Evolutionary conservation across 78 protist species (phyloP).

Genomic region (Dictyostelium purpureum): DNA sequence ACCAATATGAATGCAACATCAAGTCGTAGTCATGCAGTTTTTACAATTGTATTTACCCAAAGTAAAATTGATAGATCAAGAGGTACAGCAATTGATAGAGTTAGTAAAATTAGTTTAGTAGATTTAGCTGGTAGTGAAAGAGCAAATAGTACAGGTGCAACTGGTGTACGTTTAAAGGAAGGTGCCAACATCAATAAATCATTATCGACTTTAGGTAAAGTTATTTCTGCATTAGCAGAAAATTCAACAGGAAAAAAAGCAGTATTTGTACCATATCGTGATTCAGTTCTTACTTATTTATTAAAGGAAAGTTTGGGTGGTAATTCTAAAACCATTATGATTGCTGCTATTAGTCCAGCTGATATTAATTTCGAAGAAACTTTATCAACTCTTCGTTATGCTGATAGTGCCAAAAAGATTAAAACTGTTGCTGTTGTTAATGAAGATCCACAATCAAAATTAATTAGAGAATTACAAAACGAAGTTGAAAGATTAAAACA

Average conservation of each 20-base stretch:
- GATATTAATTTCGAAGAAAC: constrained; percentile 88
- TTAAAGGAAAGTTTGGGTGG: constrained; percentile 98
- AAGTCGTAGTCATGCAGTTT: constrained; percentile 92
- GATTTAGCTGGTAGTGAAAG: constrained; percentile 94
- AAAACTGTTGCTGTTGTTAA: constrained; percentile 89
- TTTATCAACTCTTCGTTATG: constrained; percentile 95
- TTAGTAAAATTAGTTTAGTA: constrained; percentile 74
- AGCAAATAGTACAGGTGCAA: constrained; percentile 83
- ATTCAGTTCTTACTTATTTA: constrained; percentile 94
- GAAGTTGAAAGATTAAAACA: constrained; percentile 60
- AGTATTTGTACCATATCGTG: constrained; percentile 94
- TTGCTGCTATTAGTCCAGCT: constrained; percentile 90
- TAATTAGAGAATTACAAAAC: constrained; percentile 78
- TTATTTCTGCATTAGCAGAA: constrained; percentile 90
- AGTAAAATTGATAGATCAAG: constrained; percentile 45
- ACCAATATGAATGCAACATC: constrained; percentile 91
- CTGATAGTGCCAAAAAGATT: constrained; percentile 94
- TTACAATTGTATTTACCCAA: constrained; percentile 85
- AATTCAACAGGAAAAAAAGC: constrained; percentile 77
- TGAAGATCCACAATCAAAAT: constrained; percentile 84
- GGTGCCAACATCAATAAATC: constrained; percentile 89
- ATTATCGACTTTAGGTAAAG: constrained; percentile 89
- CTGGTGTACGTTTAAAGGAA: constrained; percentile 88
- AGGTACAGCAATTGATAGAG: constrained; percentile 72
- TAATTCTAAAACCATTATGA: constrained; percentile 94